Percentiles rank a stretch among this genome's conserved stretches.
These are phyloP conservation scores for Pleurotus tuoliensis DNA, from an alignment of 768 basidiomycete genomes.

Conservation along the genomic window DNA sequence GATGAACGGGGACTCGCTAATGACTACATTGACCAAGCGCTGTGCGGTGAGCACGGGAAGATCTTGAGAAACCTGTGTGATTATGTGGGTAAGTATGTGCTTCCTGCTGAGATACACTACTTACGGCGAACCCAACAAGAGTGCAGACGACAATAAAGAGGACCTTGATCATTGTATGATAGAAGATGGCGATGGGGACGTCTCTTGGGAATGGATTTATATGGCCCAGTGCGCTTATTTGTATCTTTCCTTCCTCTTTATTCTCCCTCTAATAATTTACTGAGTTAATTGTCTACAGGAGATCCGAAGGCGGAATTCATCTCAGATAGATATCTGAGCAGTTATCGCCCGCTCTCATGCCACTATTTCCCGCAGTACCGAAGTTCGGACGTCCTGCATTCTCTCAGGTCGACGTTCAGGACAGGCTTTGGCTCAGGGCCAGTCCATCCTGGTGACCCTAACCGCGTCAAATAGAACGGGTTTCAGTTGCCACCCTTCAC, in stretches of 20 bases:
- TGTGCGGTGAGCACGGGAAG: constrained; percentile 1
- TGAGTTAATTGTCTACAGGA: not conserved
- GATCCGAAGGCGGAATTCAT: not conserved
- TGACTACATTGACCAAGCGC: not conserved
- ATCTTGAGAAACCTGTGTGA: not conserved
- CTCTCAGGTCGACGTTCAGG: too few relatives aligned
- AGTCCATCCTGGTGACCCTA: too few relatives aligned
- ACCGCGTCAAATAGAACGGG: too few relatives aligned
- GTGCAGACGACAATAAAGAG: not conserved
- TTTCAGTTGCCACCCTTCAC: too few relatives aligned
- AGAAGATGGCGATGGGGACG: not conserved
- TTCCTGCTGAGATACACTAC: not conserved
- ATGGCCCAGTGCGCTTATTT: not conserved
- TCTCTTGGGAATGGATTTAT: not conserved
- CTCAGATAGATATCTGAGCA: too few relatives aligned
- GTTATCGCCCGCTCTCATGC: not conserved
- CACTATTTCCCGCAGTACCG: not conserved
- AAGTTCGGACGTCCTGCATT: not conserved
- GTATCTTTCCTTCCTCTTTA: not conserved
- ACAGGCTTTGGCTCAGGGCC: too few relatives aligned
- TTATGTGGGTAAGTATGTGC: not conserved
- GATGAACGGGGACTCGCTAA: constrained; percentile 1
- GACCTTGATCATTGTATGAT: not conserved
- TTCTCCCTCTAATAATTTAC: not conserved
- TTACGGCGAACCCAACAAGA: not conserved